Conservation (phyloP, 352 stramenopile species). For the Phytopythium montanum region DNA sequence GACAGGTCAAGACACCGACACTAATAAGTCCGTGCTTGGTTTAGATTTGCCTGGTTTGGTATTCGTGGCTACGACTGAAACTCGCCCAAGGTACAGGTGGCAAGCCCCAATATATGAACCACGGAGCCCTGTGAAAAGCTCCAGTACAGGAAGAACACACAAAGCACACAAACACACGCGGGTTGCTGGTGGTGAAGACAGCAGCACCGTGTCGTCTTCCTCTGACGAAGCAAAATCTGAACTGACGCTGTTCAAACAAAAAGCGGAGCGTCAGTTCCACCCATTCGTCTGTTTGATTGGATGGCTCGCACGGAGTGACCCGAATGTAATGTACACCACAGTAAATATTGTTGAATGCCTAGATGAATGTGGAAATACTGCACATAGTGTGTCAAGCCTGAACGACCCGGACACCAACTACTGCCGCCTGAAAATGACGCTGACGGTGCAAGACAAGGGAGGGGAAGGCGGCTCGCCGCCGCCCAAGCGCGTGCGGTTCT, state of each 20-base stretch:
- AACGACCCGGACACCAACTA: not conserved
- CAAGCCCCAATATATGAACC: constrained; percentile 68
- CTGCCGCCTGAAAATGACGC: not conserved
- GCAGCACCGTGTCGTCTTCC: not conserved
- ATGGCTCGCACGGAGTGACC: constrained; percentile 16
- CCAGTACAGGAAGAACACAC: constrained; percentile 2
- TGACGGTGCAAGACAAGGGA: not conserved
- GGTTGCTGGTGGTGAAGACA: no score
- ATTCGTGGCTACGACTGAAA: constrained; percentile 80
- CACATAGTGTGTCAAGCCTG: not conserved
- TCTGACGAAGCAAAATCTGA: constrained; percentile 17
- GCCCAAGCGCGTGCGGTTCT: constrained; percentile 69
- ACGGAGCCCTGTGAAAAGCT: constrained; percentile 20
- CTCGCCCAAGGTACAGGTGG: constrained; percentile 76
- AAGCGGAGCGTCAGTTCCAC: not conserved
- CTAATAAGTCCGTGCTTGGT: constrained; percentile 64
- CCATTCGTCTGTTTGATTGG: constrained; percentile 4
- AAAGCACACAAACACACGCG: not conserved
- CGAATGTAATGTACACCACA: constrained; percentile 10
- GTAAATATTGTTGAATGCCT: not conserved
- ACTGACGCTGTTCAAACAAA: constrained; percentile 9
- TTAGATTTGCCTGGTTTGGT: constrained; percentile 79
- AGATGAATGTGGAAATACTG: not conserved
- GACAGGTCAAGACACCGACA: constrained; percentile 85
- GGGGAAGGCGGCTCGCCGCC: constrained; percentile 4